Percentiles rank a stretch among this genome's conserved stretches.
Evolutionary conservation across 345 rosid species (phyloP).

Genomic region (Dipteronia sinensis): DNA sequence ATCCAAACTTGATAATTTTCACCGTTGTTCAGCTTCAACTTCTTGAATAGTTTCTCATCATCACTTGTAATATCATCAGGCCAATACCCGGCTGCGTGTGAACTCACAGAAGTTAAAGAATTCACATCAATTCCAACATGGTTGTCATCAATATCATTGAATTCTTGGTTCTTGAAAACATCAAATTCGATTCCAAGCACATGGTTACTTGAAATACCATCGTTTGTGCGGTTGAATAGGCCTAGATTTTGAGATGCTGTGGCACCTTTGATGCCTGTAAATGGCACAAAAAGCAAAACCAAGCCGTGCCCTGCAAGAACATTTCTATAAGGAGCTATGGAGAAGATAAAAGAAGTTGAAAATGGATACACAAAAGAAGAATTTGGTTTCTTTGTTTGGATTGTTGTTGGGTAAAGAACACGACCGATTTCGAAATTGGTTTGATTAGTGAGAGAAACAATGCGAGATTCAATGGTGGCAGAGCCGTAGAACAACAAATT

Average conservation of each 20-base stretch:
- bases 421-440: conserved; percentile 58
- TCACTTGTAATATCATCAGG: conserved; percentile 17
- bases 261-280: conserved; percentile 42
- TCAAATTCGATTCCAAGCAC: conserved; percentile 70
- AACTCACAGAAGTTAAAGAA: conserved; percentile 49
- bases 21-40: conserved; percentile 63
- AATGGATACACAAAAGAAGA: conserved; percentile 48
- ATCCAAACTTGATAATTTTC: conserved; percentile 85
- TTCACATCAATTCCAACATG: conserved; percentile 79
- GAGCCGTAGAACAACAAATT: conserved; percentile 43
- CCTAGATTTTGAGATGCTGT: conserved; percentile 58
- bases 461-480: conserved; percentile 49
- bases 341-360: conserved; percentile 74
- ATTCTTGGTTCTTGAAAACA: conserved; percentile 69
- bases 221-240: conserved; percentile 53
- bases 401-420: conserved; percentile 56
- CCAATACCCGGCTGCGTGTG: conserved; percentile 61
- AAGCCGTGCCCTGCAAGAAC: conserved; percentile 65
- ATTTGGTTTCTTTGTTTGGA: conserved; percentile 37
- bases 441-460: conserved; percentile 62
- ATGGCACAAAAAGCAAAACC: conserved; percentile 61
- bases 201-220: conserved; percentile 41
- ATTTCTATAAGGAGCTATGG: conserved; percentile 55
- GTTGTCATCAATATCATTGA: conserved; percentile 57
- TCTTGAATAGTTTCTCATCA: conserved; percentile 36